phyloP scores from a whole-genome alignment of 1,284 basidiomycete species.

The Volvariella surrecta region DNA sequence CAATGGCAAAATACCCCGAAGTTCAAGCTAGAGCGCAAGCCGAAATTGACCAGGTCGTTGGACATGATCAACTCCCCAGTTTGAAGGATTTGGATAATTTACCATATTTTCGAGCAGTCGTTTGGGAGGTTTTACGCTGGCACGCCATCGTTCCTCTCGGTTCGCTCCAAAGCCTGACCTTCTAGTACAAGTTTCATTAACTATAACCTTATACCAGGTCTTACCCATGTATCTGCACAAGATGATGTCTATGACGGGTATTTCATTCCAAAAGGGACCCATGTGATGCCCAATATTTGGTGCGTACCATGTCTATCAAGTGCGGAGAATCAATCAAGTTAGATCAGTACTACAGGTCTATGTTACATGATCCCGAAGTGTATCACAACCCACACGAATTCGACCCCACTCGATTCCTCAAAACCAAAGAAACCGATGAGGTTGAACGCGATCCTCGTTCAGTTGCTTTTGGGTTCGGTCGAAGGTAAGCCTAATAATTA shows the following conservation, averaged over 20 bases:
- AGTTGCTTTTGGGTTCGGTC: constrained; percentile 9
- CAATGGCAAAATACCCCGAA: constrained; percentile 1
- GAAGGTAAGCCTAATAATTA: constrained; percentile 3
- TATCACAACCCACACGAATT: constrained; percentile 6
- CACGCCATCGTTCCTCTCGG: neutral
- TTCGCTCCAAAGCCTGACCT: neutral
- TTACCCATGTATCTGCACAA: neutral
- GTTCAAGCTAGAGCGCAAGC: constrained; percentile 1
- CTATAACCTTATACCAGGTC: neutral
- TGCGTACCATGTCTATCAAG: constrained; percentile 7
- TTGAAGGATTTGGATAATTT: neutral
- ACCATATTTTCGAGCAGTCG: neutral
- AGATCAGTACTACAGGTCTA: neutral
- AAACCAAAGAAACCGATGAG: constrained; percentile 6
- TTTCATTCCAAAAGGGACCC: constrained; percentile 1
- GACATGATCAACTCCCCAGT: neutral
- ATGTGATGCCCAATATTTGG: constrained; percentile 15
- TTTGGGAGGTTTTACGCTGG: neutral
- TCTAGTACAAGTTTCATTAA: neutral
- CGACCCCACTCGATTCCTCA: constrained; percentile 9
- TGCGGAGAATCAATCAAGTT: neutral
- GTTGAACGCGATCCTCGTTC: constrained; percentile 5
- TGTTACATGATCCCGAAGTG: constrained; percentile 6
- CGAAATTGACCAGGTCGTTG: neutral
- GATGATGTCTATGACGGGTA: constrained; percentile 1